phyloP scores from a whole-genome alignment of 2,329 filamentous ascomycete species.

The Calonectria pteridis region DNA sequence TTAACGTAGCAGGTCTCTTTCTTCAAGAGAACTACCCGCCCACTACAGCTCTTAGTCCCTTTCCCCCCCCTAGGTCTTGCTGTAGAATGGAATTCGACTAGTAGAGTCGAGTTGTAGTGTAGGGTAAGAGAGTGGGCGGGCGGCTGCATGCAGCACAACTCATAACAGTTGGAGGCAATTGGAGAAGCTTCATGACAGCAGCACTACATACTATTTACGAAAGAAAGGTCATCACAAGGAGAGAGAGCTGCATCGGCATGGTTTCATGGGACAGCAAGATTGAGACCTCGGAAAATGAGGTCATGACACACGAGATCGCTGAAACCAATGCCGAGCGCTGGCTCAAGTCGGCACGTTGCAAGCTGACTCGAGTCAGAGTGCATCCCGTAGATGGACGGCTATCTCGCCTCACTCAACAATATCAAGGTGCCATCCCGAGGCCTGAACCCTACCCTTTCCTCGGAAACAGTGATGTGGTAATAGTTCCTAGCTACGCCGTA shows the following conservation, averaged over 20 bases:
- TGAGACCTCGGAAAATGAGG: neutral
- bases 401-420: constrained; percentile 2
- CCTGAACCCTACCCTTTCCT: neutral
- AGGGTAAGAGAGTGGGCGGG: neutral
- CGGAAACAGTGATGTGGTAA: neutral
- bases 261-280: neutral
- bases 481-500: neutral
- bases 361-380: neutral
- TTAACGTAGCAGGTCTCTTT: neutral
- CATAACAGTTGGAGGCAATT: neutral
- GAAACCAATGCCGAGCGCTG: neutral
- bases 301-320: neutral
- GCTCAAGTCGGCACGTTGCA: neutral
- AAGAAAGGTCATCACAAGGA: neutral
- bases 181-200: neutral
- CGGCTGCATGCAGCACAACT: neutral
- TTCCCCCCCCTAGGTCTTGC: constrained; percentile 1
- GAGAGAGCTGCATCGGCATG: neutral
- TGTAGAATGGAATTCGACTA: neutral
- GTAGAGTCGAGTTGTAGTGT: neutral
- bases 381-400: neutral
- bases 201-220: neutral
- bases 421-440: neutral
- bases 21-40: too few relatives aligned
- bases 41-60: neutral